phyloP scores from a whole-genome alignment of 208 protist genomes.

The Naegleria fowleri region DNA sequence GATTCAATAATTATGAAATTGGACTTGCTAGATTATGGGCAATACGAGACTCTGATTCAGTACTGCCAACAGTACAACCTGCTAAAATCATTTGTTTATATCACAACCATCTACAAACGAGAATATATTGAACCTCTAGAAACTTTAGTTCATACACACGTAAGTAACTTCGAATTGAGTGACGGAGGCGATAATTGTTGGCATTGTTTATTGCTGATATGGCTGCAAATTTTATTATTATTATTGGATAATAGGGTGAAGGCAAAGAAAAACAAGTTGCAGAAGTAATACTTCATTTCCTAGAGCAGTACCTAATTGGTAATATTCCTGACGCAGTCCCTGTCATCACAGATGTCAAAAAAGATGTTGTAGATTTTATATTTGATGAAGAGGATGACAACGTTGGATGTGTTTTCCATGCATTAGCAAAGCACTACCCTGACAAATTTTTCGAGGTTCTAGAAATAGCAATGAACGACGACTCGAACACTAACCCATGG shows the following conservation, averaged over 20 bases:
- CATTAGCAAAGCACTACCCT: background rate
- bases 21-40: background rate
- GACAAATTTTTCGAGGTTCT: background rate
- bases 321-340: background rate
- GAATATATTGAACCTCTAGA: background rate
- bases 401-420: background rate
- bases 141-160: background rate
- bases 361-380: slow-evolving; percentile 13
- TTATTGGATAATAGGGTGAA: background rate
- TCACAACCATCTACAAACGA: background rate
- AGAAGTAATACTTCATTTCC: background rate
- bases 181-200: too few relatives aligned
- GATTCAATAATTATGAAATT: background rate
- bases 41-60: background rate
- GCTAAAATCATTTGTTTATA: background rate
- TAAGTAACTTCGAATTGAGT: too few relatives aligned
- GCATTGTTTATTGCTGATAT: too few relatives aligned
- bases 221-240: too few relatives aligned
- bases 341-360: background rate
- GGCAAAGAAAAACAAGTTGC: background rate
- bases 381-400: background rate
- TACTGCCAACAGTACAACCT: background rate
- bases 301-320: background rate
- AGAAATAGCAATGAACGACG: slow-evolving; percentile 8
- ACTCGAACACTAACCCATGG: background rate